A percentile compares a stretch with the other conserved stretches of the same genome.
Conservation (phyloP, 768 basidiomycete species). For the Cytidiella melzeri region DNA sequence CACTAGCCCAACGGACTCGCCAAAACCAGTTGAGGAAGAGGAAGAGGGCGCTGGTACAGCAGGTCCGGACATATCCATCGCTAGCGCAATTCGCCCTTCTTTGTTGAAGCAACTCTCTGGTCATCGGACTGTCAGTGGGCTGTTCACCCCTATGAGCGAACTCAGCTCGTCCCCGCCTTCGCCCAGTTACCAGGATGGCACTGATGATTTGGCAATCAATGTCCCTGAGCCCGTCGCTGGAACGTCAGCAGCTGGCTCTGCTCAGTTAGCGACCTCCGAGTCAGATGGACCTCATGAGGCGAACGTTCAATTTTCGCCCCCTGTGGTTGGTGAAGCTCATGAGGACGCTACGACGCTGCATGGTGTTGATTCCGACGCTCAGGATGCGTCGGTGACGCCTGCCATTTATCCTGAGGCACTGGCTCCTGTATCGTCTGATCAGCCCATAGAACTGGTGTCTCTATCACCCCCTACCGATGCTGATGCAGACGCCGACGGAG, state of each 20-base stretch:
- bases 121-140: slow-evolving; percentile 9
- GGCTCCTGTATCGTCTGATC: no score
- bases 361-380: background rate
- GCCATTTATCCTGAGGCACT: no score
- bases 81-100: slow-evolving; percentile 6
- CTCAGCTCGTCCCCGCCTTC: slow-evolving; percentile 6
- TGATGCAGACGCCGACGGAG: background rate
- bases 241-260: no score
- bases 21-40: background rate
- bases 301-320: no score
- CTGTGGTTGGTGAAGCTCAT: no score
- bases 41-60: background rate
- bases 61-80: background rate
- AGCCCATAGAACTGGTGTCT: no score
- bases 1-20: slow-evolving; percentile 9
- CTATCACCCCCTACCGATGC: background rate
- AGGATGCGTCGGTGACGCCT: no score
- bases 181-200: background rate
- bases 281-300: no score
- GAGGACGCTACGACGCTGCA: background rate
- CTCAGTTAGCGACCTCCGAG: no score
- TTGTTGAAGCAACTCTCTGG: slow-evolving; percentile 2
- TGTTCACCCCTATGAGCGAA: slow-evolving; percentile 13
- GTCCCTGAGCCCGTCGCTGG: no score
- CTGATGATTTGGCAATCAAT: no score